Percentiles rank a stretch among this genome's conserved stretches.
These are phyloP conservation scores for Mycena polygramma DNA, from an alignment of 768 basidiomycete species.

Conservation along the genomic window DNA sequence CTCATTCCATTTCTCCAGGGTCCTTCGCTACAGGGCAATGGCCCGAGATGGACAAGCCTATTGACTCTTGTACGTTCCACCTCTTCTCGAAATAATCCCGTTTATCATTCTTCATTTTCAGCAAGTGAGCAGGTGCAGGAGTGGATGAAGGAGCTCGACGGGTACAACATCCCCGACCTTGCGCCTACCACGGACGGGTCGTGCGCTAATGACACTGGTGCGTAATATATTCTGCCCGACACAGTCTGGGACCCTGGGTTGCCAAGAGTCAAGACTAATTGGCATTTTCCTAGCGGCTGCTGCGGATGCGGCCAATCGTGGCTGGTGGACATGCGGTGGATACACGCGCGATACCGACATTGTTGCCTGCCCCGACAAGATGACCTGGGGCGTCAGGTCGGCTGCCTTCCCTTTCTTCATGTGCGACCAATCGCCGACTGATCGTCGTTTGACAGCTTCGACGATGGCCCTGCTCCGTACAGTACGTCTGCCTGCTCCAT, in stretches of 20 bases:
- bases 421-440: not conserved
- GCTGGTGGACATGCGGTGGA: conserved; percentile 95
- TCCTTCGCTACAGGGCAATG: conserved; percentile 14
- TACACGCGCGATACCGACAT: conserved; percentile 73
- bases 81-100: not conserved
- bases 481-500: conserved; percentile 62
- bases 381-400: conserved; percentile 76
- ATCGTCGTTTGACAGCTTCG: conserved; percentile 62
- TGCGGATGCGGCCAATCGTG: conserved; percentile 69
- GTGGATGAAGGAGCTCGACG: conserved; percentile 85
- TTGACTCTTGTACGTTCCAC: conserved; percentile 16
- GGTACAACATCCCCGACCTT: conserved; percentile 75
- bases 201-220: conserved; percentile 64
- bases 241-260: not conserved
- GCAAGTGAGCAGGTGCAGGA: conserved; percentile 71
- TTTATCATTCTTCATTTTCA: conserved; percentile 3
- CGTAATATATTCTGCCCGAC: not conserved
- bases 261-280: conserved; percentile 11
- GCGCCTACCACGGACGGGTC: conserved; percentile 76
- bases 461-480: conserved; percentile 89
- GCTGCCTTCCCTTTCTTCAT: conserved; percentile 43
- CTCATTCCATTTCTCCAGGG: conserved; percentile 13
- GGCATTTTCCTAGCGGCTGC: conserved; percentile 56
- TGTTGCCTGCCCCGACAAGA: conserved; percentile 72
- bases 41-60: conserved; percentile 32